These are phyloP conservation scores for Sequoia sempervirens DNA, from an alignment of 75 land plant genomes.

Conservation along the genomic window DNA sequence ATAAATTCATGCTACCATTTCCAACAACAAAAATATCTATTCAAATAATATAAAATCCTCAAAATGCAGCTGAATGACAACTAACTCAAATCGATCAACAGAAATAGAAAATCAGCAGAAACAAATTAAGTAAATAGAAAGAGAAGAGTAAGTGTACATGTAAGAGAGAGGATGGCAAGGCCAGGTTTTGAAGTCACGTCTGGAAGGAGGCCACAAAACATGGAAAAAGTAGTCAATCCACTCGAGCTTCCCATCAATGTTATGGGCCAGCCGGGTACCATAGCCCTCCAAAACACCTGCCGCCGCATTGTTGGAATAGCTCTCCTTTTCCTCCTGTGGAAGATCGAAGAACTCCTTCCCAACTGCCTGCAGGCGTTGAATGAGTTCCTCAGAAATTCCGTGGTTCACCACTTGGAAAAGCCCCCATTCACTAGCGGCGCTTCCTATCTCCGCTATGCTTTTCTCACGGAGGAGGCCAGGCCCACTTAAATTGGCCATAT, in stretches of 20 bases:
- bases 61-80: no score
- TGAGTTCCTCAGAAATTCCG: slow-evolving; percentile 51
- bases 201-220: slow-evolving; percentile 44
- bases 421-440: slow-evolving; percentile 60
- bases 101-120: no score
- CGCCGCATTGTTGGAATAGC: slow-evolving; percentile 4
- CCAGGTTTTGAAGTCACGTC: slow-evolving; percentile 24
- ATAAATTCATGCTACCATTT: no score
- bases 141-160: background rate
- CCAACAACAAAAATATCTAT: no score
- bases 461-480: slow-evolving; percentile 10
- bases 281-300: slow-evolving; percentile 30
- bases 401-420: slow-evolving; percentile 78
- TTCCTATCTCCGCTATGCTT: slow-evolving; percentile 20
- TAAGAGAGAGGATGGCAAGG: slow-evolving; percentile 28
- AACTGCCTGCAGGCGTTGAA: slow-evolving; percentile 31
- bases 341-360: slow-evolving; percentile 56
- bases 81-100: no score
- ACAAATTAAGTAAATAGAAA: no score
- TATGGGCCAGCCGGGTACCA: slow-evolving; percentile 40
- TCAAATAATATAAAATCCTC: no score
- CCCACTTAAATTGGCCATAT: slow-evolving; percentile 21
- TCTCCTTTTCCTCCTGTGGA: slow-evolving; percentile 41
- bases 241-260: slow-evolving; percentile 44
- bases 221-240: slow-evolving; percentile 68